A percentile compares a stretch with the other conserved stretches of the same genome.
Conservation (phyloP, 23 red algal species). For the Rhodosorus marinus region DNA sequence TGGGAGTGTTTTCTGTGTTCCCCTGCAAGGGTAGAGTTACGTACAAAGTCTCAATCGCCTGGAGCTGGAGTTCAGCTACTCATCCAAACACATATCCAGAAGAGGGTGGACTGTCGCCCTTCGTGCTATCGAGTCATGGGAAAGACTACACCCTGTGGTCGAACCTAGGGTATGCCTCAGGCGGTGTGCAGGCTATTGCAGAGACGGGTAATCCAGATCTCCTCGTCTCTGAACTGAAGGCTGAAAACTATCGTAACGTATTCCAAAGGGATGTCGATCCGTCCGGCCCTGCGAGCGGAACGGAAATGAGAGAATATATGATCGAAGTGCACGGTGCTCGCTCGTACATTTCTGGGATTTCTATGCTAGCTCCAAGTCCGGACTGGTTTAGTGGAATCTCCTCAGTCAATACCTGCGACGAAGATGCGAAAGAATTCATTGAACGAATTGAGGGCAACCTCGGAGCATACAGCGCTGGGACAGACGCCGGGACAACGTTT, state of each 20-base stretch:
- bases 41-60: background rate
- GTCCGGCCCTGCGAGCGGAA: background rate
- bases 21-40: background rate
- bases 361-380: background rate
- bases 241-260: background rate
- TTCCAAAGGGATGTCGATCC: background rate
- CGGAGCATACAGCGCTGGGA: background rate
- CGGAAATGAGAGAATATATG: background rate
- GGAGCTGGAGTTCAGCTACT: background rate
- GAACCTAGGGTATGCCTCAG: background rate
- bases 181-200: background rate
- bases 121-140: background rate
- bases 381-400: background rate
- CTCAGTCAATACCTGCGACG: no score
- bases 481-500: background rate
- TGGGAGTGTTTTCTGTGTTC: no score
- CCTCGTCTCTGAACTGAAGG: background rate
- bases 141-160: background rate
- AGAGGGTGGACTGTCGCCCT: background rate
- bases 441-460: background rate
- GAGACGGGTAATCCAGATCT: constrained; percentile 1
- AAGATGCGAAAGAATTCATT: background rate
- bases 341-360: background rate
- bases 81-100: background rate
- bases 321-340: background rate